Base-by-base conservation (phyloP, 2,329 filamentous ascomycete species). In the Teratosphaeria pseudoeucalypti region DNA sequence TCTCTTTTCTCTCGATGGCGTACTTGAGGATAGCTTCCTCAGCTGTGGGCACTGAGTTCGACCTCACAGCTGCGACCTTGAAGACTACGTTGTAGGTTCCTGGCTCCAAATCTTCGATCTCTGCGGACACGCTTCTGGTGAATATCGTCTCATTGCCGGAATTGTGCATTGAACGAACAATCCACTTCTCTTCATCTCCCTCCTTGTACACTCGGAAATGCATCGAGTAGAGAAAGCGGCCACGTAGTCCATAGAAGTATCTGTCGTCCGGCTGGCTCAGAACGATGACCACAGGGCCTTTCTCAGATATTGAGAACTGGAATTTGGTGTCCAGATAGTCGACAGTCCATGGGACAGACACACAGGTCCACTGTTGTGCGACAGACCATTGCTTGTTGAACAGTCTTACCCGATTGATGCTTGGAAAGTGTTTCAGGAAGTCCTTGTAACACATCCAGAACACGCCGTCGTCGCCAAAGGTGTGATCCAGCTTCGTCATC, bases 51-150 rank as follows among this genome's bases (percentile, higher is more conserved):
- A 80, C 74, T 29, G 79, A 70, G 4, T 72, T 68, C 10, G 74
- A 67, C n/a, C 86, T 82, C 19, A 80, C 81, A 1, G 88, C 88
- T 7, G 85, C 85, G 60, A 94, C 81, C 70, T 89, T 90, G 71
- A 92, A 81, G 26, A 90, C 79, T 4, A 95, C 83, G 6, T 83
- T 84, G 73, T 95, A 95, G 52, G 82, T 84, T 11, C 90, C 90
- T 0, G 86, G 81, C 23, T 89, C 84, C 29, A 95, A 82, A 39
- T 86, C 79, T 19, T 70, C 66, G 9, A 94, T 79, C 71, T 94
- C 90, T 1, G 88, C 85, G 56, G 87, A 91, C 47, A 91, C 86
- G 0, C 87, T 89, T 6, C 90, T 85, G 26, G 79, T 84, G 82
- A 90, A 84, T 47, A 82, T 79, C n/a, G 81, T 77, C 57, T 84